phyloP scores from a whole-genome alignment of 2,329 filamentous ascomycete species.

The Fusarium sp. region DNA sequence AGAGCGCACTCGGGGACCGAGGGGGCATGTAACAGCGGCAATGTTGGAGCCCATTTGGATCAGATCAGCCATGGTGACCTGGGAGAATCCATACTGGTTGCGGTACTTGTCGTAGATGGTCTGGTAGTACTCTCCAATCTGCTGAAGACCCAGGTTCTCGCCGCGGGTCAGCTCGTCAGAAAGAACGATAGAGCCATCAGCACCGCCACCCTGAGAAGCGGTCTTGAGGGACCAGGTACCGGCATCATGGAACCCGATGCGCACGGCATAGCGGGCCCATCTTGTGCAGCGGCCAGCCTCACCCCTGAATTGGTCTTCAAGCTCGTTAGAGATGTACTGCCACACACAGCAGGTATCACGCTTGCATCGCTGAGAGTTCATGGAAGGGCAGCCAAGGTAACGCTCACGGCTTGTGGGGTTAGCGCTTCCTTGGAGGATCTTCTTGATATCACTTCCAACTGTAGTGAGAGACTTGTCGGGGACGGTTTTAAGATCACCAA shows the following conservation, averaged over 20 bases:
- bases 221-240: constrained; percentile 58
- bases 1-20: constrained; percentile 62
- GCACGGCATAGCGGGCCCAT: constrained; percentile 60
- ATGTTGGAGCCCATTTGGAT: constrained; percentile 66
- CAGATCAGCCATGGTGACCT: constrained; percentile 67
- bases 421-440: constrained; percentile 53
- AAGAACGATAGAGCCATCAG: constrained; percentile 62
- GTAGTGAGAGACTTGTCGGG: constrained; percentile 50
- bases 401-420: constrained; percentile 47
- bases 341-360: constrained; percentile 61
- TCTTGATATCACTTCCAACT: constrained; percentile 56
- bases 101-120: constrained; percentile 58
- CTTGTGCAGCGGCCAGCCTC: constrained; percentile 58
- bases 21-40: constrained; percentile 62
- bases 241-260: constrained; percentile 64
- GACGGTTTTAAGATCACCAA: constrained; percentile 58
- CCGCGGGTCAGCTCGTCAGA: constrained; percentile 54
- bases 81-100: constrained; percentile 49
- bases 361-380: constrained; percentile 48
- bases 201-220: constrained; percentile 56
- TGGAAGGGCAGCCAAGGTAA: constrained; percentile 45
- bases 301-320: constrained; percentile 55
- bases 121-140: constrained; percentile 57
- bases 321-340: constrained; percentile 59
- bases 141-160: constrained; percentile 64